Percentiles rank a stretch among this genome's conserved stretches.
Evolutionary conservation across 108 stramenopile genomes (phyloP).

Genomic region (Epithemia pelagica): DNA sequence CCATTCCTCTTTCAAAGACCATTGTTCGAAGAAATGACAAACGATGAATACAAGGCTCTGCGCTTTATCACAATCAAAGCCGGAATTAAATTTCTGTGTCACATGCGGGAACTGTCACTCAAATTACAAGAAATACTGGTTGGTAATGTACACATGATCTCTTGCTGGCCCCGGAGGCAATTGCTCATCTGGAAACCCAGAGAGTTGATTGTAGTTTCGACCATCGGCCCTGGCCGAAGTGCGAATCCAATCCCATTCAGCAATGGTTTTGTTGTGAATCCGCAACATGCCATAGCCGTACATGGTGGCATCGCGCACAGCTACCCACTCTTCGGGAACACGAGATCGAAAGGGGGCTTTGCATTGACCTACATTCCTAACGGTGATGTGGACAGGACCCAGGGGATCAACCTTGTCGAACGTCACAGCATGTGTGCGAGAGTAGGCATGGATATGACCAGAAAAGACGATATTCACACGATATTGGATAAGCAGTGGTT

Average conservation of each 20-base stretch:
- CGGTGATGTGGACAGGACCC: constrained; percentile 78
- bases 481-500: constrained; percentile 74
- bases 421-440: constrained; percentile 58
- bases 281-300: constrained; percentile 82
- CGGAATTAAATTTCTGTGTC: too few relatives aligned
- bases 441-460: constrained; percentile 92
- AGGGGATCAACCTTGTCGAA: constrained; percentile 26
- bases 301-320: constrained; percentile 66
- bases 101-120: too few relatives aligned
- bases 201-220: constrained; percentile 27
- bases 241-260: constrained; percentile 62
- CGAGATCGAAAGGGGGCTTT: constrained; percentile 59
- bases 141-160: constrained; percentile 20
- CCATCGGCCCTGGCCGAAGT: constrained; percentile 12
- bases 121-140: constrained; percentile 18
- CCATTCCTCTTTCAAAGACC: too few relatives aligned
- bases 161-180: constrained; percentile 7
- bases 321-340: constrained; percentile 72
- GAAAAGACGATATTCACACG: constrained; percentile 80
- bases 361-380: constrained; percentile 90
- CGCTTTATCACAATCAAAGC: too few relatives aligned
- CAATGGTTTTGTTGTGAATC: constrained; percentile 65
- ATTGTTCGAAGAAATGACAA: too few relatives aligned
- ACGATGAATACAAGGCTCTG: too few relatives aligned
- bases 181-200: constrained; percentile 12